Percentiles rank a stretch among this genome's conserved stretches.
Evolutionary conservation across 192 early-diverging fungal genomes (phyloP).

Genomic region (Phycomyces blakesleeanus): DNA sequence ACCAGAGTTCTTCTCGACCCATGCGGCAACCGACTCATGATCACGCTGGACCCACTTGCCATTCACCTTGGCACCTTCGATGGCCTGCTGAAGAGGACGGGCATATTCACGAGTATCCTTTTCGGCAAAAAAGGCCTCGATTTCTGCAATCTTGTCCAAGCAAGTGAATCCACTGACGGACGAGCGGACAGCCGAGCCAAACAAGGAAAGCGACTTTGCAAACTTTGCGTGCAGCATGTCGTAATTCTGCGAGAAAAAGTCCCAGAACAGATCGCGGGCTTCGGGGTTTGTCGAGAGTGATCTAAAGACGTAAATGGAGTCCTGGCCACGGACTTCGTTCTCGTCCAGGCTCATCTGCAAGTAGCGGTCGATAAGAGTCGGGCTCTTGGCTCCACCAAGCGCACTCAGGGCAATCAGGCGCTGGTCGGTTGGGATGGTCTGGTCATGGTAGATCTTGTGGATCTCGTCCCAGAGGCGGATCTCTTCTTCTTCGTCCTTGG

Average conservation of each 20-base stretch:
- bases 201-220: constrained; percentile 40
- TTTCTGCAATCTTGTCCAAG: constrained; percentile 59
- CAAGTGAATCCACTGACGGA: constrained; percentile 41
- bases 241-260: constrained; percentile 63
- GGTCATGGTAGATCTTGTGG: constrained; percentile 57
- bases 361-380: constrained; percentile 54
- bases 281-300: constrained; percentile 47
- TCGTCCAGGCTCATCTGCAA: constrained; percentile 59
- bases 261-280: constrained; percentile 60
- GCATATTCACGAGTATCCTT: constrained; percentile 61
- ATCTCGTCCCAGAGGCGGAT: constrained; percentile 49
- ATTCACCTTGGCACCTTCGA: constrained; percentile 65
- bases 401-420: constrained; percentile 60
- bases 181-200: constrained; percentile 45
- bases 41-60: constrained; percentile 45
- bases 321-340: constrained; percentile 67
- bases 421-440: constrained; percentile 61
- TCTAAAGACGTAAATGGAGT: constrained; percentile 26
- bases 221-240: constrained; percentile 54
- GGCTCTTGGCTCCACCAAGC: constrained; percentile 53
- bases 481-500: constrained; percentile 53
- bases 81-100: constrained; percentile 65
- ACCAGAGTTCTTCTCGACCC: constrained; percentile 10
- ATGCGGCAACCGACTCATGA: constrained; percentile 19
- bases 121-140: constrained; percentile 59